Percentiles rank a stretch among this genome's conserved stretches.
Conservation (phyloP, 2,329 filamentous ascomycete genomes). For the Chrysoporthe austroafricana region DNA sequence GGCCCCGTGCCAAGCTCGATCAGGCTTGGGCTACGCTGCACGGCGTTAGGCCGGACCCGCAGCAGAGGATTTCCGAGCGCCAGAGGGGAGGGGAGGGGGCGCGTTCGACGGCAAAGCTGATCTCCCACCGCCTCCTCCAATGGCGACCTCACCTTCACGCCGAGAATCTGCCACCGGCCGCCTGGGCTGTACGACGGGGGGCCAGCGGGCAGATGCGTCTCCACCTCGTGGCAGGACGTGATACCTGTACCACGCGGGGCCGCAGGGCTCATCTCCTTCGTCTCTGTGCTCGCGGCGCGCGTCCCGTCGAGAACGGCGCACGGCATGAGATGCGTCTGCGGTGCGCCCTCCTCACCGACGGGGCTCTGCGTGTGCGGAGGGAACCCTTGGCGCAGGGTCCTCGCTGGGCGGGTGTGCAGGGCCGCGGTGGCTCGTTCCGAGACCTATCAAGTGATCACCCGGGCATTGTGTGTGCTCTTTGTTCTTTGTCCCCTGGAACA, state of each 20-base stretch:
- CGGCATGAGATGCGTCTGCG: neutral
- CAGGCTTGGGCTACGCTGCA: conserved; percentile 2
- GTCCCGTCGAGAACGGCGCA: neutral
- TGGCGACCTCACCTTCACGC: neutral
- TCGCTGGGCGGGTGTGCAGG: neutral
- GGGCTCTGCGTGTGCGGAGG: neutral
- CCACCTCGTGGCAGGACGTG: conserved; percentile 19
- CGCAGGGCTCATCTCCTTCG: neutral
- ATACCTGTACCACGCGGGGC: neutral
- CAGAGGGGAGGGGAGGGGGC: no score
- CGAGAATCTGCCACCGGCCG: conserved; percentile 5
- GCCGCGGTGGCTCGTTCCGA: neutral
- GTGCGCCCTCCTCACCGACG: neutral
- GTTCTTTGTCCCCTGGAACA: neutral
- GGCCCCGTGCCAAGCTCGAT: conserved; percentile 3
- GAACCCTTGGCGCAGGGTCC: neutral
- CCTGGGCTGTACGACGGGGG: conserved; percentile 1
- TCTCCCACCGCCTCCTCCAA: neutral
- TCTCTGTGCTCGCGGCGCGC: neutral
- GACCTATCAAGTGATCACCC: neutral
- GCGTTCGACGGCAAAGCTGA: no score
- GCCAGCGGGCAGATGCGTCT: conserved; percentile 15
- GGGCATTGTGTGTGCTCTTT: neutral
- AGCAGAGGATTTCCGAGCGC: neutral
- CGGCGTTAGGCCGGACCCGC: neutral